Evolutionary conservation across 352 stramenopile genomes (phyloP).

Genomic region (Pythium rhizo-oryzae): DNA sequence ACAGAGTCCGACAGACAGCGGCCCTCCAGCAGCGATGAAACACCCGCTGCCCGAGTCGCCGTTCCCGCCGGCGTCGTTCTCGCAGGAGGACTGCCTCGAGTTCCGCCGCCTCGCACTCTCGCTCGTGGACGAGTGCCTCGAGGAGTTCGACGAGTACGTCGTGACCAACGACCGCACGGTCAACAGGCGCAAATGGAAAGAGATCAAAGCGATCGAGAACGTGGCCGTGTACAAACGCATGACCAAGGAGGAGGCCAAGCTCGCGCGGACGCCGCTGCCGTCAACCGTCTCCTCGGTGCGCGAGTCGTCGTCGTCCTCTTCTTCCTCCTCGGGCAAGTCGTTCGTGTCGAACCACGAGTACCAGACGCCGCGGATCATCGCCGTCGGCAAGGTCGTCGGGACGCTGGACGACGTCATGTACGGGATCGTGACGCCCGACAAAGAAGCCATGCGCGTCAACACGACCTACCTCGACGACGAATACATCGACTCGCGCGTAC

Average conservation of each 20-base stretch:
- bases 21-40: slow-evolving; percentile 3
- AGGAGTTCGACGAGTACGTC: slow-evolving; percentile 20
- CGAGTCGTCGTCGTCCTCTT: slow-evolving; percentile 17
- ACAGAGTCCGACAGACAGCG: neutral
- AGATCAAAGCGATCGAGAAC: slow-evolving; percentile 48
- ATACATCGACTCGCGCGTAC: slow-evolving; percentile 33
- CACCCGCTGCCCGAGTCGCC: slow-evolving; percentile 21
- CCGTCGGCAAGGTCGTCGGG: slow-evolving; percentile 28
- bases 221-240: slow-evolving; percentile 42
- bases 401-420: slow-evolving; percentile 69
- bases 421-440: slow-evolving; percentile 49
- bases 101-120: slow-evolving; percentile 7
- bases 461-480: slow-evolving; percentile 51
- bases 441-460: slow-evolving; percentile 56
- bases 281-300: slow-evolving; percentile 11
- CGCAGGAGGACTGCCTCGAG: slow-evolving; percentile 9
- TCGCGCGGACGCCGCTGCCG: slow-evolving; percentile 1
- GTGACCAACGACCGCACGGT: slow-evolving; percentile 12
- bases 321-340: neutral
- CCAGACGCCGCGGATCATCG: slow-evolving; percentile 17
- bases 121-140: slow-evolving; percentile 21
- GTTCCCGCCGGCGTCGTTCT: slow-evolving; percentile 12
- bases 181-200: slow-evolving; percentile 41
- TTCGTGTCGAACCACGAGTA: slow-evolving; percentile 8
- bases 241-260: slow-evolving; percentile 10